Conservation (phyloP, 148 eudicot species). For the Vaccinium corymbosum region DNA sequence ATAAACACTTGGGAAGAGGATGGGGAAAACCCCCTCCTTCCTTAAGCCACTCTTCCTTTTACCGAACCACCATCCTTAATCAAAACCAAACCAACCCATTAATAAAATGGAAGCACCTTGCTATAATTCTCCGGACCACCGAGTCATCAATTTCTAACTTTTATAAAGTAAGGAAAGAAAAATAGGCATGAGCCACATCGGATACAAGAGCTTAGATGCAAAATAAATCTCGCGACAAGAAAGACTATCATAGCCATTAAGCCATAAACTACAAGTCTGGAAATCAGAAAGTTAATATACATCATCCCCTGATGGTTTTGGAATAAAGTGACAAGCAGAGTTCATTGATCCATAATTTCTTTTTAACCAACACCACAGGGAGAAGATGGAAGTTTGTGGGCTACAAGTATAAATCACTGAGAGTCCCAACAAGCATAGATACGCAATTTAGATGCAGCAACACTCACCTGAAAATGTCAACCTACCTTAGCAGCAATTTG, state of each 20-base stretch:
- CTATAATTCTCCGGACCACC: neutral
- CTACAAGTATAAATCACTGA: neutral
- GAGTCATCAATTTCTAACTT: neutral
- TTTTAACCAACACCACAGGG: neutral
- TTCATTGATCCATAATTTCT: neutral
- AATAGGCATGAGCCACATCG: neutral
- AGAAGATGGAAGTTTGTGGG: conserved; percentile 14
- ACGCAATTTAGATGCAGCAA: conserved; percentile 29
- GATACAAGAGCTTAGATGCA: neutral
- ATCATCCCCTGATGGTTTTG: neutral
- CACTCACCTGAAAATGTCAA: conserved; percentile 94
- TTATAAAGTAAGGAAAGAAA: neutral
- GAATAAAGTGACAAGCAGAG: neutral
- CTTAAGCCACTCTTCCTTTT: no score
- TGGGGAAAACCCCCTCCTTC: neutral
- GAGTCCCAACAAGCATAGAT: conserved; percentile 6
- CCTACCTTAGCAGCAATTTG: conserved; percentile 89
- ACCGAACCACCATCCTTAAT: neutral
- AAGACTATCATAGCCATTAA: neutral
- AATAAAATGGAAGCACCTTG: neutral
- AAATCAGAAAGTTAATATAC: neutral
- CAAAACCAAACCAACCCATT: neutral
- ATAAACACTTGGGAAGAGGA: neutral
- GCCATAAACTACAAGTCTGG: neutral
- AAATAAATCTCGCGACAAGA: neutral